A percentile compares a stretch with the other conserved stretches of the same genome.
Conservation (phyloP, 1,284 basidiomycete genomes). For the Naganishia cerealis region DNA sequence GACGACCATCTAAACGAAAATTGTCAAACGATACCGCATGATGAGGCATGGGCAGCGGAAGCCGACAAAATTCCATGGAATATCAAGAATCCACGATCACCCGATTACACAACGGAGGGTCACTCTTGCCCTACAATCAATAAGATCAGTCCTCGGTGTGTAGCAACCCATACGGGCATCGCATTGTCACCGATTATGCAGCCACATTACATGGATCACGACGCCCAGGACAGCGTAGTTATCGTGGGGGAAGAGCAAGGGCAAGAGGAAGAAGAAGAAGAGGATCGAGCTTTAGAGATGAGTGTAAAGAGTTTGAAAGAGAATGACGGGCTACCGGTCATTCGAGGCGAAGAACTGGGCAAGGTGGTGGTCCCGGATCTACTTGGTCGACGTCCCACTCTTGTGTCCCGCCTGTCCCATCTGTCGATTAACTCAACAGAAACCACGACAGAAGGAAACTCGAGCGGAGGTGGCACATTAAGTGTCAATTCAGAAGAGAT, state of each 20-base stretch:
- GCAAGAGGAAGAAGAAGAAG: background rate
- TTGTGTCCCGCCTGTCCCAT: background rate
- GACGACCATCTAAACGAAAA: no score
- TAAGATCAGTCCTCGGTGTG: no score
- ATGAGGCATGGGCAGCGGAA: no score
- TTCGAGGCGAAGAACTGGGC: background rate
- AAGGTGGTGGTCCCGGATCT: background rate
- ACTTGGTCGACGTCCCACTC: background rate
- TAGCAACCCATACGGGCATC: no score
- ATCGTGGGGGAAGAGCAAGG: background rate
- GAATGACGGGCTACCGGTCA: background rate
- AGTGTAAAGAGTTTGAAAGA: background rate
- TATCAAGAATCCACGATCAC: no score
- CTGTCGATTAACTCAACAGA: conserved; percentile 13
- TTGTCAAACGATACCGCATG: no score
- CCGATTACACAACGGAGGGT: no score
- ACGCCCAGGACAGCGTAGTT: background rate
- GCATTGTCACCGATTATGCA: background rate
- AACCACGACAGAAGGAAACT: conserved; percentile 10
- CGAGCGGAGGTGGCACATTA: conserved; percentile 19
- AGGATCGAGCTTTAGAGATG: background rate
- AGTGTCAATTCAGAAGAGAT: conserved; percentile 23
- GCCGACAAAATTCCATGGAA: no score
- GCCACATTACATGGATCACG: background rate
- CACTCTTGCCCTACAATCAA: no score